Percentiles rank a stretch among this genome's conserved stretches.
These are phyloP conservation scores for Poteriospumella lacustris DNA, from an alignment of 108 stramenopile genomes.

Conservation along the genomic window DNA sequence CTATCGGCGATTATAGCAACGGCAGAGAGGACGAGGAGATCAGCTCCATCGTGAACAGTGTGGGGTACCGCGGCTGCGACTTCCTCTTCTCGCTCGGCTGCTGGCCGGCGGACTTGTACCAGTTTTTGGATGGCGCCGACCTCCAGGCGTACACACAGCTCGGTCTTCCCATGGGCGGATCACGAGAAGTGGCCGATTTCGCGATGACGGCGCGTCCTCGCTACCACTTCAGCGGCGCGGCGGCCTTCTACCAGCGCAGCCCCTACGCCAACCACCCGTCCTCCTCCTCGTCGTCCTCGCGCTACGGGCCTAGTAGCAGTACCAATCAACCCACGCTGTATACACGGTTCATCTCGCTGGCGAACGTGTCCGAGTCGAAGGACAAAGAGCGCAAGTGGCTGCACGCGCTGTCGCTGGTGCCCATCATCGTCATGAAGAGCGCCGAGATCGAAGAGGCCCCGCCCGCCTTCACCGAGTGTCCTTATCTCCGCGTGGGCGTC, in stretches of 20 bases:
- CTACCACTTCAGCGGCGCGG: not conserved
- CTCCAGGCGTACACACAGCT: not conserved
- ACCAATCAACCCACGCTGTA: not conserved
- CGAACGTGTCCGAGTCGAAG: not conserved
- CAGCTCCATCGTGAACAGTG: not conserved
- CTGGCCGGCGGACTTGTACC: conserved; percentile 9
- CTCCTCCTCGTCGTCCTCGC: too few species aligned
- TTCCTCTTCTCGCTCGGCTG: not conserved
- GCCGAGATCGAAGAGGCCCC: not conserved
- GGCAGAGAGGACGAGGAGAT: not conserved
- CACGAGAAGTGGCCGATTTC: not conserved
- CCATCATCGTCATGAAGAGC: not conserved
- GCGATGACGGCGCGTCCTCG: not conserved
- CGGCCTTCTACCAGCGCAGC: conserved; percentile 1
- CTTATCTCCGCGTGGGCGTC: not conserved
- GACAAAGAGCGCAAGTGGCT: conserved; percentile 19
- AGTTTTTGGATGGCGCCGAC: not conserved
- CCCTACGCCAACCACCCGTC: conserved; percentile 6
- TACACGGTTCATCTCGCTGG: conserved; percentile 23
- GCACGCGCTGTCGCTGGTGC: conserved; percentile 8
- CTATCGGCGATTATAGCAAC: not conserved
- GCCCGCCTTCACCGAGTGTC: not conserved
- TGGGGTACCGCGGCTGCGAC: conserved; percentile 4
- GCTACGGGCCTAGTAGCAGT: too few species aligned
- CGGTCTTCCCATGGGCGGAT: not conserved